Evolutionary conservation across 1,139 yeast genomes (phyloP).

Genomic region (Candida sojae): DNA sequence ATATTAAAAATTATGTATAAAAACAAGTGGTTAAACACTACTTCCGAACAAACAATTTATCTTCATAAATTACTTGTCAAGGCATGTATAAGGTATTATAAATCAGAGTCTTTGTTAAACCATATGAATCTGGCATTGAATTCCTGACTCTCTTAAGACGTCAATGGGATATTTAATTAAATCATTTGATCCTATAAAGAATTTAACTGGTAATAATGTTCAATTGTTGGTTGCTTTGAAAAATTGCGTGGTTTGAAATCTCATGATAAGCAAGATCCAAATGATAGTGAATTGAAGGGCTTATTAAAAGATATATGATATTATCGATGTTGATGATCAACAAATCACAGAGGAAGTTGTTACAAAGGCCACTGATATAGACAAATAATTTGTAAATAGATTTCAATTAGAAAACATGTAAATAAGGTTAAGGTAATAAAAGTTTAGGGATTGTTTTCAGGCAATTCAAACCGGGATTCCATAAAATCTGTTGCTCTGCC

Average conservation of each 20-base stretch:
- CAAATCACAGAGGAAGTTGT: too few relatives aligned
- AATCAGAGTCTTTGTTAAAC: slow-evolving; percentile 19
- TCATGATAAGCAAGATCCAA: slow-evolving; percentile 4
- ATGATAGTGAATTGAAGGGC: background rate
- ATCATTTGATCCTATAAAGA: slow-evolving; percentile 17
- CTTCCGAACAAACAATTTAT: slow-evolving; percentile 13
- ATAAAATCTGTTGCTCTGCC: too few relatives aligned
- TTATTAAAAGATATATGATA: slow-evolving; percentile 6
- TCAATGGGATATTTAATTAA: slow-evolving; percentile 26
- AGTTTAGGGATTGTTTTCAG: too few relatives aligned
- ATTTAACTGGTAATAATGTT: slow-evolving; percentile 18
- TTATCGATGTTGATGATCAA: slow-evolving; percentile 4
- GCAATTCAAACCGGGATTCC: too few relatives aligned
- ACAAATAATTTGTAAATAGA: background rate
- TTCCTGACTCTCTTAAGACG: slow-evolving; percentile 20
- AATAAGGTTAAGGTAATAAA: too few relatives aligned
- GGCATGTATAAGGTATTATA: slow-evolving; percentile 33
- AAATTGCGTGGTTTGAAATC: slow-evolving; percentile 19
- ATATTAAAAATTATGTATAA: slow-evolving; percentile 25
- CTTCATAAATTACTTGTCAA: slow-evolving; percentile 30
- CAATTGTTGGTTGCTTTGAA: slow-evolving; percentile 21
- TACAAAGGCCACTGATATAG: too few relatives aligned
- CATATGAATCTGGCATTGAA: slow-evolving; percentile 9
- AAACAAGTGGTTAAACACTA: slow-evolving; percentile 27
- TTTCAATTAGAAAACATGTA: background rate